phyloP scores from a whole-genome alignment of 176 grass and related monocot genomes.

The barley (Hordeum vulgare) region DNA sequence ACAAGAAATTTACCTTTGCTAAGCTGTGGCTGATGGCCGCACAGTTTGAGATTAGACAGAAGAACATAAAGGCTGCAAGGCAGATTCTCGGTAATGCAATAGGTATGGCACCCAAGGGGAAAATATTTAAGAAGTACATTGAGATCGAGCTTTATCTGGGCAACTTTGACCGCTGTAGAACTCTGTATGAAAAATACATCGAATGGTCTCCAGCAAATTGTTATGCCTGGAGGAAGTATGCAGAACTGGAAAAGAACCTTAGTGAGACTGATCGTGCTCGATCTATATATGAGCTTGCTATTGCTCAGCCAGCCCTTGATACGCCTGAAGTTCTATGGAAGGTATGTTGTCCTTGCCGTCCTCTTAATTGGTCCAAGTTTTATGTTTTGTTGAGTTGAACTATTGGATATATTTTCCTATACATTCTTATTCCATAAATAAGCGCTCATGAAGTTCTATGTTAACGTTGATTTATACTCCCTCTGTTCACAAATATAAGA shows the following conservation, averaged over 20 bases:
- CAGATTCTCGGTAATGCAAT: constrained; percentile 80
- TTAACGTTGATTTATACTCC: not conserved
- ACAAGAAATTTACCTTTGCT: constrained; percentile 78
- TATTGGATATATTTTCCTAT: not conserved
- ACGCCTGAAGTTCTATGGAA: constrained; percentile 81
- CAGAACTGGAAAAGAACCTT: constrained; percentile 67
- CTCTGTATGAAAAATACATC: constrained; percentile 74
- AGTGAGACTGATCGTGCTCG: constrained; percentile 80
- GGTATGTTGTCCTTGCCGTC: constrained; percentile 24
- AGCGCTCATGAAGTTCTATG: not conserved
- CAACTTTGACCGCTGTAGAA: constrained; percentile 67
- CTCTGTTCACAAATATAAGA: no score
- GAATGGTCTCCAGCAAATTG: constrained; percentile 76
- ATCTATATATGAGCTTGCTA: constrained; percentile 79
- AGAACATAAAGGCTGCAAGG: constrained; percentile 47
- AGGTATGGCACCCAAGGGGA: constrained; percentile 79
- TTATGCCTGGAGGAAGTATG: constrained; percentile 91
- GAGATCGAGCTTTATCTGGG: constrained; percentile 78
- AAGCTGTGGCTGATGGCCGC: constrained; percentile 85
- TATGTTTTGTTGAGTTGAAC: not conserved
- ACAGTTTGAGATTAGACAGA: constrained; percentile 71
- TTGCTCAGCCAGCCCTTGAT: constrained; percentile 75
- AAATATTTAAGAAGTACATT: constrained; percentile 94
- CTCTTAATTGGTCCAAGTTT: not conserved
- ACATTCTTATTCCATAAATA: not conserved